Evolutionary conservation across 352 stramenopile genomes (phyloP).

Genomic region (Peronospora destructor): DNA sequence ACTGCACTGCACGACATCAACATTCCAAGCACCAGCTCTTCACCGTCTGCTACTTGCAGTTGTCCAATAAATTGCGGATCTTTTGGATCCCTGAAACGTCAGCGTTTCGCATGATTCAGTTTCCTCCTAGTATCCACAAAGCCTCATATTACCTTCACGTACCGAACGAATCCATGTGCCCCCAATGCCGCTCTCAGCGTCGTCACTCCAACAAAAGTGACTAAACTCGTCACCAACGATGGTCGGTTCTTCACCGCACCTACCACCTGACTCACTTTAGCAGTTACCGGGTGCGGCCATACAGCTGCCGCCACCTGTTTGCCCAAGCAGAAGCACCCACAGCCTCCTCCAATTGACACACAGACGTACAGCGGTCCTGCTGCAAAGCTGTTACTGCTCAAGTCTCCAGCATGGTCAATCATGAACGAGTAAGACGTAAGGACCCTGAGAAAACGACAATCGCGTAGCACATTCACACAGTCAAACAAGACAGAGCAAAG

Average conservation of each 20-base stretch:
- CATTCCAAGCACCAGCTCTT: slow-evolving; percentile 62
- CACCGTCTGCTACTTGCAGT: slow-evolving; percentile 51
- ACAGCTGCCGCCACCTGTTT: slow-evolving; percentile 23
- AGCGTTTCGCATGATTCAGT: background rate
- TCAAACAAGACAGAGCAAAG: no score
- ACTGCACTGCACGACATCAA: slow-evolving; percentile 67
- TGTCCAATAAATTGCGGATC: slow-evolving; percentile 67
- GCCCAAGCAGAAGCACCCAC: slow-evolving; percentile 48
- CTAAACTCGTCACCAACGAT: slow-evolving; percentile 28
- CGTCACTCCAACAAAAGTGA: slow-evolving; percentile 35
- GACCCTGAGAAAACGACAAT: slow-evolving; percentile 33
- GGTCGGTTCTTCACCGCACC: slow-evolving; percentile 20
- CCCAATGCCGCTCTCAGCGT: slow-evolving; percentile 41
- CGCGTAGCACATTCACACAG: background rate
- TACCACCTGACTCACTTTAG: slow-evolving; percentile 9
- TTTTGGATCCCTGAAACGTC: slow-evolving; percentile 56
- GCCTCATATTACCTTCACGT: slow-evolving; percentile 1
- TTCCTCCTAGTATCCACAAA: background rate
- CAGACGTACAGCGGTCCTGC: slow-evolving; percentile 59
- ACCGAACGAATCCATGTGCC: slow-evolving; percentile 62
- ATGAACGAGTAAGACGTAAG: slow-evolving; percentile 88
- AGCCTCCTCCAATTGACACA: slow-evolving; percentile 42
- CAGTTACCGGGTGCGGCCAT: slow-evolving; percentile 12
- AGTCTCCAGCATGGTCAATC: slow-evolving; percentile 75
- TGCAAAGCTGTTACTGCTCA: slow-evolving; percentile 36